Base-by-base conservation (phyloP, 495 filamentous ascomycete species). In the Pseudomonodictys pantanalensis region DNA sequence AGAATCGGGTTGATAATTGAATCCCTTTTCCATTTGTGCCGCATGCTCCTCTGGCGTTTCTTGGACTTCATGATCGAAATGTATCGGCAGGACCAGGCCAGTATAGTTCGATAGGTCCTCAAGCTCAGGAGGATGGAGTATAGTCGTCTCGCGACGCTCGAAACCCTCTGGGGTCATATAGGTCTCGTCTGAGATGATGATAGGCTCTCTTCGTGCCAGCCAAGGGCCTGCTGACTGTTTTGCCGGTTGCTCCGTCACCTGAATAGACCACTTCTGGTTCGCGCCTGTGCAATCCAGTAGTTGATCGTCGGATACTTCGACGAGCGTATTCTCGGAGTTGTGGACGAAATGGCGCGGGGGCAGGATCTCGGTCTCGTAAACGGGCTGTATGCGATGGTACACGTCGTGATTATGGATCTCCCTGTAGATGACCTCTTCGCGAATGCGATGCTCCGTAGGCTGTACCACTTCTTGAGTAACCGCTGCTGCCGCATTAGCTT, bases 361-460 rank as follows among this genome's bases (percentile, higher is more conserved):
- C 53, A 75, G 72, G 9, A 79, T 68, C 58, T 82, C 75, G 11
- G 77, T 70, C 12, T 82, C 79, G 25, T 72, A 72, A 38, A 85
- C 67, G 3, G 83, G 83, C 8, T 77, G 77, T 24, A 82, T 75
- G 12, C 73, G 74, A 53, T 81, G 79, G 52, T 76, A 76, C 18
- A 79, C 67, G 28, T 85, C 77, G 63, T 84, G 71, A 18, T 72
- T 75, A 64, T 86, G 81, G 56, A 83, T 79, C 28, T 84, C 81
- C 24, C 80, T 78, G 3, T 78, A 73, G 26, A 83, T 79, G 7
- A 59, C 47, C 61, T 84, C 77, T 65, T 83, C 64, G 12, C 69
- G 61, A 38, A 83, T 70, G 33, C 83, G 69, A 64, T 80, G 80
- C 2, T 71, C 62, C 0, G 72, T 60, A 7, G 71, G 72, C 18